Evolutionary conservation across 2,329 filamentous ascomycete genomes (phyloP), one percentile per base, ranked within the genome.

Genomic region (Fusarium zealandicum): DNA sequence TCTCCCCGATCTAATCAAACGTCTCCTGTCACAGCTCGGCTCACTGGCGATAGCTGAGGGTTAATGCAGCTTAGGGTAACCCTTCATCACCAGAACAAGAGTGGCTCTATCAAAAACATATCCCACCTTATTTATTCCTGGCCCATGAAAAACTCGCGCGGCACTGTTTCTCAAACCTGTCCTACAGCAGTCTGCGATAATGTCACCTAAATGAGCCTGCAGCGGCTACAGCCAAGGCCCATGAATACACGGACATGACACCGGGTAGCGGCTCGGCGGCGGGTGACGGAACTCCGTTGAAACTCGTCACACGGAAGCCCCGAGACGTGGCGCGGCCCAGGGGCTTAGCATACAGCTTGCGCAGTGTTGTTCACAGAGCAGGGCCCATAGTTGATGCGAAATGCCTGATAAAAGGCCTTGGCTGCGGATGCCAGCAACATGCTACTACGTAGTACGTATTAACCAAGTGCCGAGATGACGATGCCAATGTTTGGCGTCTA

Each of bases 201-300:
- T 37, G 37, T 46, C 33, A 6, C 43, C 33, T 16, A 38, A 46
- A 46, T 37, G 25, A 38, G 33, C 11, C 7, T 54, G 22, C 53
- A 33, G 33, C 33, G 27, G 47, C 32, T 45, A 13, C 28, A 28
- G 18, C 5, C 8, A 17, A 17, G n/a, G 6, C 6, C 27, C 7
- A 28, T 35, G 28, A 46, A n/a, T 2, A 28, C 25, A 25, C 10
- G 28, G 39, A 30, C 40, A 37, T 27, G 17, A 14, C 49, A 53
- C 44, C 59, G 45, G 57, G 31, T 37, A 59, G 22, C 45, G 41
- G 45, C 49, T 62, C 57, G 53, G 57, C 33, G 14, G 57, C 33
- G 42, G 58, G 37, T 47, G 47, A 54, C 30, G 11, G 33, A 22
- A 22, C 3, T 14, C 18, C 17, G 25, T 16, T 8, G 18, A 20